phyloP scores from a whole-genome alignment of 176 grass and related monocot species.

The Phragmites australis region DNA sequence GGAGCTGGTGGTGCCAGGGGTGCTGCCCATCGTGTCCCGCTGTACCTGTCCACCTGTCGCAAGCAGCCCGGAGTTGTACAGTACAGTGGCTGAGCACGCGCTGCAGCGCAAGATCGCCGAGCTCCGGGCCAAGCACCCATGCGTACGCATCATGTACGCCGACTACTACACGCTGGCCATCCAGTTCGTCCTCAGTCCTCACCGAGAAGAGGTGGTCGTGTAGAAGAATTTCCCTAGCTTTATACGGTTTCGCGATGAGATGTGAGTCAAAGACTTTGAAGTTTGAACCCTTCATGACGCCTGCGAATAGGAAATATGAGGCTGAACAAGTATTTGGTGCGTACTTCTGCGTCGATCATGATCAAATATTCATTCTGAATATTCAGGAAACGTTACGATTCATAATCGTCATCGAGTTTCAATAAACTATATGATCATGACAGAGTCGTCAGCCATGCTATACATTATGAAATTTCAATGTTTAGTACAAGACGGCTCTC shows the following conservation, averaged over 20 bases:
- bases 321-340: too few species aligned
- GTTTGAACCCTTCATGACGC: too few species aligned
- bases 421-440: too few species aligned
- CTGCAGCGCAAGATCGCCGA: conserved; percentile 53
- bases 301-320: too few species aligned
- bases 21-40: conserved; percentile 82
- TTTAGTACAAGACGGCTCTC: too few species aligned
- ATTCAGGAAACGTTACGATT: neutral
- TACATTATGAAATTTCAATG: too few species aligned
- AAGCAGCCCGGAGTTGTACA: conserved; percentile 48
- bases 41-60: conserved; percentile 70
- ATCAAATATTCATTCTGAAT: neutral
- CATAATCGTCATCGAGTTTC: too few species aligned
- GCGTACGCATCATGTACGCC: conserved; percentile 75
- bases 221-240: too few species aligned
- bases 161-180: conserved; percentile 78
- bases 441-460: too few species aligned
- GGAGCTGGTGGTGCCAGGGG: conserved; percentile 84
- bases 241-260: too few species aligned
- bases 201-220: too few species aligned
- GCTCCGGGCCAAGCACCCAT: conserved; percentile 59
- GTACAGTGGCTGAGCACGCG: conserved; percentile 63
- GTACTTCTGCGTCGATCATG: neutral
- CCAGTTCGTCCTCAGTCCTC: conserved; percentile 74
- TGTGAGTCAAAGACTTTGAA: conserved; percentile 54